These are phyloP conservation scores for Babesia bigemina DNA, from an alignment of 169 alveolate species.

Conservation along the genomic window DNA sequence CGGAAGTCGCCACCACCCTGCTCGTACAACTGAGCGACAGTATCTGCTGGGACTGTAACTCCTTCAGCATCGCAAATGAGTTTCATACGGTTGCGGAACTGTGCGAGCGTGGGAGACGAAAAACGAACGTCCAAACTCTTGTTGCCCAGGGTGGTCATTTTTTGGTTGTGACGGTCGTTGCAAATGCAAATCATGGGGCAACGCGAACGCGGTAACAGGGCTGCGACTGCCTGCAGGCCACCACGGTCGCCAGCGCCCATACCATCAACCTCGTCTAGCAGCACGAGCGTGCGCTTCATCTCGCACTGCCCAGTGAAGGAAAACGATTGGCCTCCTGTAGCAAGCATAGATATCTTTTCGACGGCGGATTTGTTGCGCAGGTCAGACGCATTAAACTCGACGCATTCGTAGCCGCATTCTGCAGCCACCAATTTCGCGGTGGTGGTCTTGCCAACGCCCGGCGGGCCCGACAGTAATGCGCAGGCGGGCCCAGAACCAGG, in stretches of 20 bases:
- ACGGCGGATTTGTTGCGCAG: slow-evolving; percentile 91
- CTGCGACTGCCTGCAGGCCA: slow-evolving; percentile 92
- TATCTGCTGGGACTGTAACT: slow-evolving; percentile 82
- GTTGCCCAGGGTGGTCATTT: slow-evolving; percentile 86
- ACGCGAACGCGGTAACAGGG: slow-evolving; percentile 90
- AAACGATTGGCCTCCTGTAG: slow-evolving; percentile 80
- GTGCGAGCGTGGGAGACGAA: slow-evolving; percentile 83
- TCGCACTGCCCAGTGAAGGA: slow-evolving; percentile 55
- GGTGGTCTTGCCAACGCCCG: slow-evolving; percentile 99
- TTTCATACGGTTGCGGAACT: slow-evolving; percentile 82
- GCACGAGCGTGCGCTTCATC: slow-evolving; percentile 76
- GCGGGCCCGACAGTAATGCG: slow-evolving; percentile 96
- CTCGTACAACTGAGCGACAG: slow-evolving; percentile 87
- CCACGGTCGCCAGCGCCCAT: slow-evolving; percentile 98
- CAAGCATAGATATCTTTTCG: slow-evolving; percentile 81
- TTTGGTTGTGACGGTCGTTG: slow-evolving; percentile 90
- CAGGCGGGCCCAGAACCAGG: slow-evolving; percentile 82
- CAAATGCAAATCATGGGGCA: slow-evolving; percentile 97
- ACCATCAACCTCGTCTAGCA: slow-evolving; percentile 99
- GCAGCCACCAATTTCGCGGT: slow-evolving; percentile 90
- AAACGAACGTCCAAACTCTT: slow-evolving; percentile 94
- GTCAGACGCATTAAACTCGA: slow-evolving; percentile 97
- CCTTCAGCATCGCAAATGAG: slow-evolving; percentile 88
- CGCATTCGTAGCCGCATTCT: slow-evolving; percentile 86
- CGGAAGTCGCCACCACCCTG: slow-evolving; percentile 91